Conservation (phyloP, 1,284 basidiomycete species). For the Fomes fomentarius region DNA sequence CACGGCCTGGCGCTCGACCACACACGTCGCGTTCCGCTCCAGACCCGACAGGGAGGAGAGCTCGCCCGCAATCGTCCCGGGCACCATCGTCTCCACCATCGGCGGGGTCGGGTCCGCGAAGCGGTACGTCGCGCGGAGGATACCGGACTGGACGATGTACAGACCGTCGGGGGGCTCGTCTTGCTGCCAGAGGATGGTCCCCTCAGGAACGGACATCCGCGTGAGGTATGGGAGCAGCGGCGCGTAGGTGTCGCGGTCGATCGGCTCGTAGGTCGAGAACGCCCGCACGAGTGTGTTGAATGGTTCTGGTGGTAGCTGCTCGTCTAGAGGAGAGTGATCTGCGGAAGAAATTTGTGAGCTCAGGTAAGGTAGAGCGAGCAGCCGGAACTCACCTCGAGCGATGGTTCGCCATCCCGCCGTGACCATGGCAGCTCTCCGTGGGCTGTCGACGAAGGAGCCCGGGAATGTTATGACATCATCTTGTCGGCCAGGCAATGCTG, state of each 20-base stretch:
- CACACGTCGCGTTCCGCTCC: constrained; percentile 83
- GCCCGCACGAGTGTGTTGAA: constrained; percentile 73
- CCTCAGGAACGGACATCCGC: constrained; percentile 58
- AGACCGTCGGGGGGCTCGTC: constrained; percentile 79
- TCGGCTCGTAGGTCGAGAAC: constrained; percentile 69
- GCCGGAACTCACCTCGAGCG: constrained; percentile 56
- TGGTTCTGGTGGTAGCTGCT: constrained; percentile 46
- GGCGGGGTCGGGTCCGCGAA: constrained; percentile 70
- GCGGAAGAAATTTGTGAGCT: not conserved
- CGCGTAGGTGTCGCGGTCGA: constrained; percentile 51
- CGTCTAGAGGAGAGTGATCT: constrained; percentile 32
- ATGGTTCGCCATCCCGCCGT: constrained; percentile 79
- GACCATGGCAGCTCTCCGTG: constrained; percentile 73
- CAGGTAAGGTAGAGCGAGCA: not conserved
- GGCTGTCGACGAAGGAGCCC: constrained; percentile 72
- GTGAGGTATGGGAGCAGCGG: constrained; percentile 77
- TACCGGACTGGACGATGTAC: constrained; percentile 86
- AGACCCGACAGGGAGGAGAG: constrained; percentile 79
- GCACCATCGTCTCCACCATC: constrained; percentile 90
- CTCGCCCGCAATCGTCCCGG: constrained; percentile 90
- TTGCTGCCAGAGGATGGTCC: constrained; percentile 76
- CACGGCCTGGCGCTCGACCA: constrained; percentile 77
- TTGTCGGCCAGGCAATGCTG: constrained; percentile 63
- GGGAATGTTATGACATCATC: constrained; percentile 50
- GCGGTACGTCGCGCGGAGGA: constrained; percentile 79